Evolutionary conservation across 2,329 filamentous ascomycete species (phyloP), one percentile per base, ranked within the genome.

Genomic region (Penicillium janthinellum): DNA sequence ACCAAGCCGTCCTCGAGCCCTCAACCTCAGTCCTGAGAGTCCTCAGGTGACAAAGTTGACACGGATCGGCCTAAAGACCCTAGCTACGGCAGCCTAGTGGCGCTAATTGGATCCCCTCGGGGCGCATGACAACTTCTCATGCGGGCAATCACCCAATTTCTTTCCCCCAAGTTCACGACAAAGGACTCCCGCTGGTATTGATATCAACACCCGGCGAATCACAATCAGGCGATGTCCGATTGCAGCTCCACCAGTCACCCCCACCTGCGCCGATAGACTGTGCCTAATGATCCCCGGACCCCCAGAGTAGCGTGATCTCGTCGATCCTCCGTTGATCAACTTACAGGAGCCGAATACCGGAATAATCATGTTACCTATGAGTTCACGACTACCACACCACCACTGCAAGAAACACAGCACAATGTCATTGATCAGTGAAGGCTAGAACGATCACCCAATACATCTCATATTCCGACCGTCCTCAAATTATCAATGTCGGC

Each of bases 41-140:
- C 44, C 44, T 47, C 44, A 47, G 44, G 45, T 49, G 45, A 49
- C 45, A 15, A 56, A 37, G 49, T 39, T 39, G 49, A 60, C 57
- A 61, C 57, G 60, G 63, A 65, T 64, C 59, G 39, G 45, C 45
- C 25, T 20, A 35, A n/a, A 34, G 35, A 20, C 35, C 49, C 49
- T 17, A 52, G 49, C 49, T 17, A 54, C 38, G 25, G 51, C n/a
- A 22, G 12, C 15, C 31, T 44, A 12, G 51, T 54, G 51, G 51
- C 51, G 51, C 39, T 34, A 22, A 54, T 57, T 56, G 50, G 51
- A 48, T 60, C 62, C 57, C 3, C 7, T 10, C 31, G 38, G 38
- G 39, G 51, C 51, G 51, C 65, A 67, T 67, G 65, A 67, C 64
- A 67, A 59, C 62, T 62, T 67, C 55, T 28, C 56, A 59, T 65